Conservation (phyloP, 495 filamentous ascomycete species). For the Tuber borchii region DNA sequence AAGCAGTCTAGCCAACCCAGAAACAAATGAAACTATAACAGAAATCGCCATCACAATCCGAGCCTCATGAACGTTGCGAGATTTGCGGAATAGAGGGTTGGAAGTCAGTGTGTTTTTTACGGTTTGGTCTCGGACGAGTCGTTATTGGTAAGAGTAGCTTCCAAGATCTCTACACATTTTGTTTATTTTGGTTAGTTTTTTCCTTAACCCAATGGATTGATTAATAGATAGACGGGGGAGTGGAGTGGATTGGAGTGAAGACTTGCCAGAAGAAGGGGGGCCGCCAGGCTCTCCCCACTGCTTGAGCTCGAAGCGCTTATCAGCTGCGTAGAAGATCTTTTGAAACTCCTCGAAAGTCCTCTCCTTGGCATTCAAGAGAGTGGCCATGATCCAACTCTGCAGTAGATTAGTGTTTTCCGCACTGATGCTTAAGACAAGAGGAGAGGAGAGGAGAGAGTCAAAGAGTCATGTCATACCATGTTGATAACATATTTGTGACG, state of each 20-base stretch:
- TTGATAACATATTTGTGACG: constrained; percentile 22
- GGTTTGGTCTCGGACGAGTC: neutral
- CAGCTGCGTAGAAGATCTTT: constrained; percentile 39
- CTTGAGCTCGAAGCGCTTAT: constrained; percentile 32
- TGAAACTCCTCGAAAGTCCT: constrained; percentile 40
- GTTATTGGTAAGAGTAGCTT: neutral
- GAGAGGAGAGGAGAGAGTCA: neutral
- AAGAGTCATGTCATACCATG: constrained; percentile 6
- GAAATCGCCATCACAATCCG: neutral
- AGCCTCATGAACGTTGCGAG: neutral
- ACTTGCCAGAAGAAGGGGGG: constrained; percentile 17
- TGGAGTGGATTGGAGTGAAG: neutral
- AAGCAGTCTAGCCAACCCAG: too few species aligned
- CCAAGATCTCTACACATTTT: neutral
- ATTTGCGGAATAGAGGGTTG: neutral
- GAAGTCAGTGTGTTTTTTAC: neutral
- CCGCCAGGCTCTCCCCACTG: constrained; percentile 26
- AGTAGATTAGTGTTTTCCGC: neutral
- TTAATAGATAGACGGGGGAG: neutral
- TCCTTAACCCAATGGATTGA: neutral
- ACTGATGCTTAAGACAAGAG: neutral
- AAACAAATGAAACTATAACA: too few species aligned
- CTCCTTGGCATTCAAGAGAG: constrained; percentile 41
- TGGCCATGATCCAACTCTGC: constrained; percentile 32
- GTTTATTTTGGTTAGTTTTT: neutral